Evolutionary conservation across 2,329 filamentous ascomycete species (phyloP).

Genomic region (Xylariaceae sp.): DNA sequence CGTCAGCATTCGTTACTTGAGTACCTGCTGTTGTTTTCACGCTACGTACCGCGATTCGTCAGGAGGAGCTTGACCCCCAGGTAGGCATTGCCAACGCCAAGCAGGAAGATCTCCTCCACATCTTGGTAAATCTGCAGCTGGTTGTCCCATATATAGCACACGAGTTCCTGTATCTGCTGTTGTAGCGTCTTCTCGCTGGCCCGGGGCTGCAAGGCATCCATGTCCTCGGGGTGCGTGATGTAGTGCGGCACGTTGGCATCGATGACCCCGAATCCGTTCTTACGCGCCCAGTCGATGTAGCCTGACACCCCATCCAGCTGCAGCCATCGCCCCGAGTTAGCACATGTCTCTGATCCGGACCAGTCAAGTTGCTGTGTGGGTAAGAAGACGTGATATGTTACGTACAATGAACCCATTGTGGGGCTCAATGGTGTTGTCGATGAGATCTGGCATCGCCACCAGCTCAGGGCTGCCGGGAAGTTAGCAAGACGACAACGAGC

Average conservation of each 20-base stretch:
- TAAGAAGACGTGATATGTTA: slow-evolving; percentile 15
- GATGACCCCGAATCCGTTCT: slow-evolving; percentile 78
- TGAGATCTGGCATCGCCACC: slow-evolving; percentile 62
- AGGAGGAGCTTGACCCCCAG: slow-evolving; percentile 79
- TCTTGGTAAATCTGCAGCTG: slow-evolving; percentile 76
- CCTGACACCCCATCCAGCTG: slow-evolving; percentile 77
- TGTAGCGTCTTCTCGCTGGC: slow-evolving; percentile 49
- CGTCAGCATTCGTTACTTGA: neutral
- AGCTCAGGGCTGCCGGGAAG: slow-evolving; percentile 59
- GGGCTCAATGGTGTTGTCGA: slow-evolving; percentile 71
- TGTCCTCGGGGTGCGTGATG: slow-evolving; percentile 61
- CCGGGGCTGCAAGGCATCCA: slow-evolving; percentile 45
- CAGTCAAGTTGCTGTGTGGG: no score
- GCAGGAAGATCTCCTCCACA: slow-evolving; percentile 72
- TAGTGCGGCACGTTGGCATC: slow-evolving; percentile 88
- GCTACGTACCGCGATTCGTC: slow-evolving; percentile 63
- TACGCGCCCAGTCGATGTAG: slow-evolving; percentile 80
- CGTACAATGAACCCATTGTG: slow-evolving; percentile 89
- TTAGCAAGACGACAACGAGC: slow-evolving; percentile 1
- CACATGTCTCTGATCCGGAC: no score
- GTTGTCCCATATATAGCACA: slow-evolving; percentile 93
- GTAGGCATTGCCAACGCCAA: slow-evolving; percentile 90
- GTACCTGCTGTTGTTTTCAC: neutral
- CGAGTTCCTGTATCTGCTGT: slow-evolving; percentile 66
- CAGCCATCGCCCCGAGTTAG: slow-evolving; percentile 8